Percentiles rank a stretch among this genome's conserved stretches.
phyloP scores from a whole-genome alignment of 2,329 filamentous ascomycete species.

The Aspergillus candidus region DNA sequence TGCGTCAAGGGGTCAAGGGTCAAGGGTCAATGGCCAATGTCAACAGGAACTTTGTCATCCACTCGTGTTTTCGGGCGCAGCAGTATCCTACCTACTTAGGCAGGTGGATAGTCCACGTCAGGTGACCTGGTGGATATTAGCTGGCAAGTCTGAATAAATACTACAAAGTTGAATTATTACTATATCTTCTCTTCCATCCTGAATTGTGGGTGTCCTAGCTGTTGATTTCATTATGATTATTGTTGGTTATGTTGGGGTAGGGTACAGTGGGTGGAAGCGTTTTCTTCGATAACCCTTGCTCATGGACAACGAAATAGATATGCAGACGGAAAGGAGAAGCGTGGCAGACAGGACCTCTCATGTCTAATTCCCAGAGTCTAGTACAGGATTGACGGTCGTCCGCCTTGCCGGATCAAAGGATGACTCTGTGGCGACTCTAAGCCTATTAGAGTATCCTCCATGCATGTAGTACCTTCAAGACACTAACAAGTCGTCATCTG shows the following conservation, averaged over 20 bases:
- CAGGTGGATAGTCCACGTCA: neutral
- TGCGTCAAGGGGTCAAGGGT: slow-evolving; percentile 12
- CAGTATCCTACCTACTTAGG: neutral
- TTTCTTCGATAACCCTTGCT: slow-evolving; percentile 5
- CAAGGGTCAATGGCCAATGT: neutral
- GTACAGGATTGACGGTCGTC: slow-evolving; percentile 1
- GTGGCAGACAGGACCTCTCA: slow-evolving; percentile 7
- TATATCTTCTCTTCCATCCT: no score
- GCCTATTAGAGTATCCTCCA: no score
- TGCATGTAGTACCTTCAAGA: no score
- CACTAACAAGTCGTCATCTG: no score
- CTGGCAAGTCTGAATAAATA: no score
- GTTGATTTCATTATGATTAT: neutral
- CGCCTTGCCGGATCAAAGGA: slow-evolving; percentile 4
- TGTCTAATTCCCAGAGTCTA: neutral
- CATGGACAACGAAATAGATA: slow-evolving; percentile 1
- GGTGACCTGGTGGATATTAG: no score
- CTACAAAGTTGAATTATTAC: no score
- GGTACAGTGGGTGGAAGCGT: neutral
- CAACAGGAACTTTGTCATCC: slow-evolving; percentile 7
- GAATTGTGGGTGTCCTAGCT: neutral
- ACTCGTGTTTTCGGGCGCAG: slow-evolving; percentile 2
- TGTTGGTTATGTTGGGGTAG: neutral
- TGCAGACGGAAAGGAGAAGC: slow-evolving; percentile 8
- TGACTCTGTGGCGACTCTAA: neutral